phyloP scores from a whole-genome alignment of 2,329 filamentous ascomycete species.

The Trichophyton mentagrophytes region DNA sequence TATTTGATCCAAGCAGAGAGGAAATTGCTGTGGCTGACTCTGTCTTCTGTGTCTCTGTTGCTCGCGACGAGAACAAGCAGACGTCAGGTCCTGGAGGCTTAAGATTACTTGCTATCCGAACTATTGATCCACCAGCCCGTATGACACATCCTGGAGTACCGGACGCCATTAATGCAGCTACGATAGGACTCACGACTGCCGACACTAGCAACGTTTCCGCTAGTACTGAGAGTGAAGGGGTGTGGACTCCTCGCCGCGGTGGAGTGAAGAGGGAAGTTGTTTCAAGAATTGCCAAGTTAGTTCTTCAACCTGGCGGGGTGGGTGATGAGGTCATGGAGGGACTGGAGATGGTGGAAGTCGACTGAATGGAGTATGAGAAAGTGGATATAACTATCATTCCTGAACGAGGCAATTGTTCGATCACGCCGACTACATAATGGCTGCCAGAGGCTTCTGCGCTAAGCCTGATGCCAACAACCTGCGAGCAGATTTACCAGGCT shows the following conservation, averaged over 20 bases:
- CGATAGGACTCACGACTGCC: conserved; percentile 28
- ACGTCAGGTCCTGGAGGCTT: conserved; percentile 30
- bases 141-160: conserved; percentile 59
- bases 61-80: conserved; percentile 30
- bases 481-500: too few relatives aligned
- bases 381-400: neutral
- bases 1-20: conserved; percentile 85
- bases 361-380: conserved; percentile 26
- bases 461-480: neutral
- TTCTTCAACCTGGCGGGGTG: conserved; percentile 64
- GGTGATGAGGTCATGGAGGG: conserved; percentile 77
- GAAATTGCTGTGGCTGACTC: conserved; percentile 88
- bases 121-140: conserved; percentile 61
- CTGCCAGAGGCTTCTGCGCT: neutral
- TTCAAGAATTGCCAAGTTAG: conserved; percentile 60
- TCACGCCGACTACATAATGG: neutral
- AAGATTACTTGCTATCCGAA: conserved; percentile 55
- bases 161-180: conserved; percentile 49
- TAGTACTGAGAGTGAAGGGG: conserved; percentile 47
- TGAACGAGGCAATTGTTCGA: neutral
- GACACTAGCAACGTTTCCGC: conserved; percentile 24
- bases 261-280: conserved; percentile 66
- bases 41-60: conserved; percentile 72
- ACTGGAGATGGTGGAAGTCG: conserved; percentile 55
- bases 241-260: conserved; percentile 77